A percentile compares a stretch with the other conserved stretches of the same genome.
These are phyloP conservation scores for Flaveria bidentis DNA, from an alignment of 129 eudicot genomes.

Conservation along the genomic window DNA sequence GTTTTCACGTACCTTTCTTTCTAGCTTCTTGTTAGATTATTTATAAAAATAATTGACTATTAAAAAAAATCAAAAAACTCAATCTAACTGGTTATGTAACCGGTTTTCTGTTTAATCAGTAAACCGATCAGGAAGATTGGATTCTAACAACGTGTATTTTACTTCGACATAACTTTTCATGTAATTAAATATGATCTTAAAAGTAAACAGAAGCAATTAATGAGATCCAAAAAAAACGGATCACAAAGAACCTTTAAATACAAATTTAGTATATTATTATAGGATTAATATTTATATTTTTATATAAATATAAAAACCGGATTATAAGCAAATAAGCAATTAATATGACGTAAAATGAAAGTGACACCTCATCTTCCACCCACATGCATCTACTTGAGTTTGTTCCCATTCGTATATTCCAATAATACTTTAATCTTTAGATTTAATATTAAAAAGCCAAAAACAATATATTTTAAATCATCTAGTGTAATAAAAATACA, in stretches of 20 bases:
- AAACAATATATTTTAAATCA: constrained; percentile 14
- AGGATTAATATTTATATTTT: neutral
- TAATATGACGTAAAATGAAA: constrained; percentile 30
- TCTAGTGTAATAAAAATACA: neutral
- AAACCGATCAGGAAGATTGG: no score
- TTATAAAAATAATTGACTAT: no score
- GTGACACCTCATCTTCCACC: constrained; percentile 32
- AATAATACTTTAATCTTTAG: neutral
- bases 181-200: neutral
- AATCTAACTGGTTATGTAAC: no score
- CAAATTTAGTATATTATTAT: neutral
- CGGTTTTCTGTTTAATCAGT: no score
- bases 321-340: neutral
- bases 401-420: neutral
- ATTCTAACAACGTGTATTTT: no score
- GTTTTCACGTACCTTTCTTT: no score
- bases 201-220: neutral
- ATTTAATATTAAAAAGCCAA: constrained; percentile 2
- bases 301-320: neutral
- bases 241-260: neutral
- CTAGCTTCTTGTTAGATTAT: no score
- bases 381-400: constrained; percentile 16
- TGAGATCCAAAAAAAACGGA: neutral
- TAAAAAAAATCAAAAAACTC: no score
- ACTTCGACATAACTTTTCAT: no score